These are phyloP conservation scores for Avicennia marina DNA, from an alignment of 257 asterid species.

Conservation along the genomic window DNA sequence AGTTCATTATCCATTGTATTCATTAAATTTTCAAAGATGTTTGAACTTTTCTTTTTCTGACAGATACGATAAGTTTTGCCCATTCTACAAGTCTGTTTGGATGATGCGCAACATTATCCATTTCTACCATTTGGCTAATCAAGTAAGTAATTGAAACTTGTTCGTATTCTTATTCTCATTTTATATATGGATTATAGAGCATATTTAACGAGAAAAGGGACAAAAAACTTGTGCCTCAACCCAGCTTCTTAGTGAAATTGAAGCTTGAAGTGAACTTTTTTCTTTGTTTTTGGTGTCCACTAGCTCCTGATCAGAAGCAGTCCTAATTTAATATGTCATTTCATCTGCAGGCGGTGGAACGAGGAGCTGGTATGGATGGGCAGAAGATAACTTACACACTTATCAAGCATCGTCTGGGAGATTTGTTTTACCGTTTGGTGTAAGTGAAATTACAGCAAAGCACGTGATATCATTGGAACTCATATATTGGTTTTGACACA, in stretches of 20 bases:
- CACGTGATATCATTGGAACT: too few relatives aligned
- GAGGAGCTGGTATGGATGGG: constrained; percentile 99
- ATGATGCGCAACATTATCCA: constrained; percentile 98
- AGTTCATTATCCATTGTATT: not conserved
- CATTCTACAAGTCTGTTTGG: constrained; percentile 98
- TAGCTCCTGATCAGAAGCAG: too few relatives aligned
- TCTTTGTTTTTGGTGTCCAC: too few relatives aligned
- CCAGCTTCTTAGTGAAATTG: too few relatives aligned
- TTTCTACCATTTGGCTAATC: constrained; percentile 93
- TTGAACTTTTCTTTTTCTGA: constrained; percentile 18
- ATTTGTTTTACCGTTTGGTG: constrained; percentile 91
- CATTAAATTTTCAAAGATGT: not conserved
- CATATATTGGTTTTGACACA: too few relatives aligned
- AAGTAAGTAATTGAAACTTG: constrained; percentile 34
- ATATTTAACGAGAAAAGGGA: too few relatives aligned
- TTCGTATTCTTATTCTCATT: too few relatives aligned
- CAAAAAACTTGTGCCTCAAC: too few relatives aligned
- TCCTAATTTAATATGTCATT: too few relatives aligned
- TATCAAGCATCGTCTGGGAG: constrained; percentile 90
- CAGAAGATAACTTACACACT: constrained; percentile 84
- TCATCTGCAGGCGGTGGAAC: constrained; percentile 72
- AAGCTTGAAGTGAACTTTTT: too few relatives aligned
- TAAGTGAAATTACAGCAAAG: constrained; percentile 38
- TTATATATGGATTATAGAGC: too few relatives aligned
- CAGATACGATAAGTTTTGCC: constrained; percentile 93